A percentile compares a stretch with the other conserved stretches of the same genome.
Evolutionary conservation across 129 eudicot species (phyloP).

Genomic region (Flaveria trinervia): DNA sequence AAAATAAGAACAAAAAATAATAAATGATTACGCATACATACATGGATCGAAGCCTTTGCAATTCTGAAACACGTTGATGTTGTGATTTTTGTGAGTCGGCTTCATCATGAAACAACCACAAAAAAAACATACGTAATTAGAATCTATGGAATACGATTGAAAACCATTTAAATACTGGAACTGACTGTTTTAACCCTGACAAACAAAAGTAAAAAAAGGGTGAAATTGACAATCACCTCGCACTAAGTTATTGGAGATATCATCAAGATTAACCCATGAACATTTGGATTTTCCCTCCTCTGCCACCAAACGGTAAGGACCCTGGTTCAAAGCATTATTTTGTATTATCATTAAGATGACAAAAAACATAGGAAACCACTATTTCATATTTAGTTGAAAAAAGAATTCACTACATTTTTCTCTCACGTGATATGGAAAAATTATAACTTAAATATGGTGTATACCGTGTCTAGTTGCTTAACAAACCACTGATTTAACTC

Average conservation of each 20-base stretch:
- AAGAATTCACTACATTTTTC: not conserved
- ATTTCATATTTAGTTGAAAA: not conserved
- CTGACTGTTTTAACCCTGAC: not conserved
- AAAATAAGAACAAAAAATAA: not conserved
- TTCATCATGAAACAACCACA: slow-evolving; percentile 27
- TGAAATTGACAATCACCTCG: slow-evolving; percentile 58
- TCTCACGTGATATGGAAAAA: not conserved
- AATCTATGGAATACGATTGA: not conserved
- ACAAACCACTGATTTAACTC: slow-evolving; percentile 92
- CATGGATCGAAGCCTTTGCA: slow-evolving; percentile 99
- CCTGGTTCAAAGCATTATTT: slow-evolving; percentile 45
- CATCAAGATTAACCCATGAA: slow-evolving; percentile 91
- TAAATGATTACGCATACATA: slow-evolving; percentile 49
- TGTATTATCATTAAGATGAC: slow-evolving; percentile 18
- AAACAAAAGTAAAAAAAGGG: not conserved
- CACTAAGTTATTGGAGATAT: slow-evolving; percentile 69
- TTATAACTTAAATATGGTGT: slow-evolving; percentile 3
- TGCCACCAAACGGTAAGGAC: slow-evolving; percentile 92
- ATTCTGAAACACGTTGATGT: slow-evolving; percentile 92
- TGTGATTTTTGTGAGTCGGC: slow-evolving; percentile 81
- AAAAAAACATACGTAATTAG: too few species aligned
- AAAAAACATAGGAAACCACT: slow-evolving; percentile 2
- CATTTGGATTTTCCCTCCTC: slow-evolving; percentile 98
- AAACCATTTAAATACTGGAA: slow-evolving; percentile 2
- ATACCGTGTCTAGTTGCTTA: slow-evolving; percentile 94